A percentile compares a stretch with the other conserved stretches of the same genome.
These are phyloP conservation scores for Grosmannia clavigera DNA, from an alignment of 2,329 filamentous ascomycete genomes.

Conservation along the genomic window DNA sequence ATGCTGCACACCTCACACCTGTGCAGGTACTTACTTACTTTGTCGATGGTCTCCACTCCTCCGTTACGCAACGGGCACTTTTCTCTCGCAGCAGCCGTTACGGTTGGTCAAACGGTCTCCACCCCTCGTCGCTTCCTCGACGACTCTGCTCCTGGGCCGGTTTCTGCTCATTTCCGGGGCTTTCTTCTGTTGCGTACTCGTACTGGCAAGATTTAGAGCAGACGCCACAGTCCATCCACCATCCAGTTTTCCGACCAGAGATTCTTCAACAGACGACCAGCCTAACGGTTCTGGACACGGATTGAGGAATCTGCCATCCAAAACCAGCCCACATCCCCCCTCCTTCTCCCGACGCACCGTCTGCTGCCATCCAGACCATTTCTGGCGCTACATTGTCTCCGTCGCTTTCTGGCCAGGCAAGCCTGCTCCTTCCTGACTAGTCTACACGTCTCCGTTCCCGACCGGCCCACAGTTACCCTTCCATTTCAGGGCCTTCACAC, in stretches of 20 bases:
- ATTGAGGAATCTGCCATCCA: background rate
- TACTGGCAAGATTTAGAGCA: background rate
- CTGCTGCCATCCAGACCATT: background rate
- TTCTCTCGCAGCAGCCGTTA: background rate
- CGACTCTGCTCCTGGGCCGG: background rate
- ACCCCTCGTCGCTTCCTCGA: background rate
- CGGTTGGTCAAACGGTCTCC: background rate
- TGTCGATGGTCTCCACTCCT: background rate
- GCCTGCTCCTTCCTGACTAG: conserved; percentile 6
- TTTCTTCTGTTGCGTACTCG: background rate
- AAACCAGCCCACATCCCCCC: background rate
- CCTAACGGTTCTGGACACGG: background rate
- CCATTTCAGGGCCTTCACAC: conserved; percentile 1
- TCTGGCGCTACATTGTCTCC: conserved; percentile 4
- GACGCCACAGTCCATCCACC: background rate
- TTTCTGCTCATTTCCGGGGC: background rate
- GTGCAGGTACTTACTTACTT: background rate
- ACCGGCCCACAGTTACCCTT: conserved; percentile 14
- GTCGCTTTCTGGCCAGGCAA: conserved; percentile 1
- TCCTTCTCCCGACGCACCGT: background rate
- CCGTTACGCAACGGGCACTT: conserved; percentile 11
- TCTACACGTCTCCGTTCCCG: conserved; percentile 8
- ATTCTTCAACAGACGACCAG: background rate
- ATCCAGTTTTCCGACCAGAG: background rate
- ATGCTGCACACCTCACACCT: background rate